A percentile compares a stretch with the other conserved stretches of the same genome.
Conservation (phyloP, 441 rosid species). For the Gossypium lobatum region DNA sequence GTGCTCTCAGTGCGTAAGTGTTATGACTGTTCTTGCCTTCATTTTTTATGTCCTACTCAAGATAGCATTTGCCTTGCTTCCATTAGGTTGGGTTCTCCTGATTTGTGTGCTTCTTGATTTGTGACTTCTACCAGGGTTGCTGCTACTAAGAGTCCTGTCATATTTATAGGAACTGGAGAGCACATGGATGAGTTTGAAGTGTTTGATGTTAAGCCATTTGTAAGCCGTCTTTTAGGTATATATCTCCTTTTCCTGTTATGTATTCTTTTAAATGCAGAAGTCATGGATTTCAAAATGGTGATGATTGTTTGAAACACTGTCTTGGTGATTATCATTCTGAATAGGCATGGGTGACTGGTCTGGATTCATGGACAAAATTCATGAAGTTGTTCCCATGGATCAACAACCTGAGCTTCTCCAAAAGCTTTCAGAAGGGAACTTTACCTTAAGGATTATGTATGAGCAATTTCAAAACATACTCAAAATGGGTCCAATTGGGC, state of each 20-base stretch:
- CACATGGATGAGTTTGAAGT: conserved; percentile 97
- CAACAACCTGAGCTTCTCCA: conserved; percentile 97
- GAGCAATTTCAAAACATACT: conserved; percentile 87
- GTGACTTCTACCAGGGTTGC: conserved; percentile 56
- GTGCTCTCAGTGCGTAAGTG: conserved; percentile 96
- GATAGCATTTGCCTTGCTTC: conserved; percentile 2
- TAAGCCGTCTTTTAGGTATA: conserved; percentile 84
- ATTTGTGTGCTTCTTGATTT: background rate
- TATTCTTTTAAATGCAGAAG: background rate
- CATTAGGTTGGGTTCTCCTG: background rate
- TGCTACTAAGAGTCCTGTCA: conserved; percentile 95
- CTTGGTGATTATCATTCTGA: conserved; percentile 17
- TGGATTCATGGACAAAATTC: conserved; percentile 94
- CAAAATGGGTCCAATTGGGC: conserved; percentile 92
- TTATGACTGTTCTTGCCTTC: conserved; percentile 3
- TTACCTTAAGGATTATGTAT: conserved; percentile 89
- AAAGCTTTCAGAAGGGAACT: conserved; percentile 87
- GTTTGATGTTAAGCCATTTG: conserved; percentile 90
- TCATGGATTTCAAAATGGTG: background rate
- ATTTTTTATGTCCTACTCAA: background rate
- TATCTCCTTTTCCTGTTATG: conserved; percentile 2
- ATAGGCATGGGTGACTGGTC: conserved; percentile 96
- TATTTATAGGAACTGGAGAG: conserved; percentile 95
- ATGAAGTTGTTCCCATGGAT: conserved; percentile 96
- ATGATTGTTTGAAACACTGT: background rate